Evolutionary conservation across 495 filamentous ascomycete genomes (phyloP).

Genomic region (Hypoxylon lenormandii): DNA sequence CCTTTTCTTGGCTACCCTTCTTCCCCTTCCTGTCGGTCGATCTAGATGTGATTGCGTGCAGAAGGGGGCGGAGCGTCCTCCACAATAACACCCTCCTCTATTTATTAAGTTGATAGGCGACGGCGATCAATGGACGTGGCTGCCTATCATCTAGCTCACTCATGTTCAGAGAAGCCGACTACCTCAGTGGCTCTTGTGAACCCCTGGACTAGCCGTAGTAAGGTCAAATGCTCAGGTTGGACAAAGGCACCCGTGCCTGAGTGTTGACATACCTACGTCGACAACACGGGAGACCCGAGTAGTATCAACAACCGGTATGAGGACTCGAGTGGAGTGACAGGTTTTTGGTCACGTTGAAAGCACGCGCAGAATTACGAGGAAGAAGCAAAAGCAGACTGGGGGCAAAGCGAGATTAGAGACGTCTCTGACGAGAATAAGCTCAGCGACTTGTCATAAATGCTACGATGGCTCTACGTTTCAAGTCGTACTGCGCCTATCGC

Average conservation of each 20-base stretch:
- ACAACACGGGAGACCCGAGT: neutral
- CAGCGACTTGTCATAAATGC: conserved; percentile 36
- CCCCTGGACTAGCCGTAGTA: conserved; percentile 1
- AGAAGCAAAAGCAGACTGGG: neutral
- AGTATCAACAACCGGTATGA: neutral
- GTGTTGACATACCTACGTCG: conserved; percentile 8
- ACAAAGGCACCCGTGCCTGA: conserved; percentile 8
- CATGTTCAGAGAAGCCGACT: too few species aligned
- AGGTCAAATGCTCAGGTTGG: neutral
- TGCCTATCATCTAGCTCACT: too few species aligned
- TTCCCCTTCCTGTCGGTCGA: conserved; percentile 12
- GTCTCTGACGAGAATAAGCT: conserved; percentile 11
- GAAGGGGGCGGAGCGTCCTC: conserved; percentile 26
- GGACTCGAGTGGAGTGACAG: neutral
- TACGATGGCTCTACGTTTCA: conserved; percentile 29
- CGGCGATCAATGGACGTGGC: neutral
- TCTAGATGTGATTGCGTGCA: conserved; percentile 46
- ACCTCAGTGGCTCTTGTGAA: too few species aligned
- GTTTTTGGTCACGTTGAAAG: conserved; percentile 7
- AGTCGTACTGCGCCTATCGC: conserved; percentile 15
- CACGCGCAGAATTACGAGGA: conserved; percentile 1
- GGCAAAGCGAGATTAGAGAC: conserved; percentile 7
- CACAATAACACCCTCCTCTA: conserved; percentile 6
- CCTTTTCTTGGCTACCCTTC: conserved; percentile 15
- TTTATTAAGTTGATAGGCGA: conserved; percentile 6